These are phyloP conservation scores for Quercus rubra DNA, from an alignment of 306 rosid genomes.

Conservation along the genomic window DNA sequence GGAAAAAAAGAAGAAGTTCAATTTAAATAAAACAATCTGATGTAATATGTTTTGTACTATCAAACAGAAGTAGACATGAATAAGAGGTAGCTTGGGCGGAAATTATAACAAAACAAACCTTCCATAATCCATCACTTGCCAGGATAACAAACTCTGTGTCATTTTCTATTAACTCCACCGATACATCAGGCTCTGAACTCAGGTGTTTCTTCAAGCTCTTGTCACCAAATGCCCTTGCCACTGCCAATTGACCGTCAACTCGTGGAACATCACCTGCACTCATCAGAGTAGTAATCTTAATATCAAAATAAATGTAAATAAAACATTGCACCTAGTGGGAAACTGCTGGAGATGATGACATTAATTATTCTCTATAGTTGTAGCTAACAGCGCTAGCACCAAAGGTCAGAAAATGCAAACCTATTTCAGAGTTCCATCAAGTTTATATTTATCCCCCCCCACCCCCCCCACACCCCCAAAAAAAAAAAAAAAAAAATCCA, in stretches of 20 bases:
- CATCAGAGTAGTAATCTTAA: constrained; percentile 15
- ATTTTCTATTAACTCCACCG: constrained; percentile 46
- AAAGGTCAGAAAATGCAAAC: not conserved
- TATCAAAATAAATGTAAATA: not conserved
- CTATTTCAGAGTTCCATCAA: not conserved
- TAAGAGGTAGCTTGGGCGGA: not conserved
- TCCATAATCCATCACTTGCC: constrained; percentile 99
- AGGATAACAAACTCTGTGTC: constrained; percentile 67
- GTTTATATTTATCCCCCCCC: too few relatives aligned
- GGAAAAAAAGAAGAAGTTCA: not conserved
- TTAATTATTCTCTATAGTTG: not conserved
- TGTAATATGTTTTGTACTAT: not conserved
- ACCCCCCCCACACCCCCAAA: too few relatives aligned
- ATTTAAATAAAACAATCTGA: not conserved
- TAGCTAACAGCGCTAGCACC: not conserved
- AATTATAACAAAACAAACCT: constrained; percentile 50
- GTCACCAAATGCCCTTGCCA: constrained; percentile 96
- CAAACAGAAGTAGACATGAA: not conserved
- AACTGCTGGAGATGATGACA: not conserved
- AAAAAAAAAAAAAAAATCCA: too few relatives aligned
- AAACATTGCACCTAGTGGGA: not conserved
- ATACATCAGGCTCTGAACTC: constrained; percentile 77
- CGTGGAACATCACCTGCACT: constrained; percentile 85
- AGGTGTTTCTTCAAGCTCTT: constrained; percentile 87
- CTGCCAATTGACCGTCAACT: constrained; percentile 94